Conservation (phyloP, 352 stramenopile species). For the Poterioochromonas sp. region DNA sequence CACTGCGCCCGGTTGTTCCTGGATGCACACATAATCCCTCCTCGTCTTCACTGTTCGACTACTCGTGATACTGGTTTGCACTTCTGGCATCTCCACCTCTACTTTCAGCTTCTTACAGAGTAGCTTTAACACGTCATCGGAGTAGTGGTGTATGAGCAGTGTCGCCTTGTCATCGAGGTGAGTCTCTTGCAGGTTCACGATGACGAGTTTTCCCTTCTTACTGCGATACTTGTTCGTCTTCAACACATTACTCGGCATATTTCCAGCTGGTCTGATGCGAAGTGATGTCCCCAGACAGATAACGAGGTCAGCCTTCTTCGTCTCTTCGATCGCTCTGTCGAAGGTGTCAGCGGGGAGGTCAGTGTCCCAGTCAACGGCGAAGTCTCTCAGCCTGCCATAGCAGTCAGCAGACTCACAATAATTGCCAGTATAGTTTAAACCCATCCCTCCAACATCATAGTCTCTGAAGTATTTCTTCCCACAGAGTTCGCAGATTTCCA, state of each 20-base stretch:
- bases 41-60: neutral
- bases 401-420: neutral
- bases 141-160: neutral
- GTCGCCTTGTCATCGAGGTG: neutral
- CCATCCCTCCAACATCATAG: slow-evolving; percentile 7
- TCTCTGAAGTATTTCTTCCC: neutral
- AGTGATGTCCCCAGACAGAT: slow-evolving; percentile 7
- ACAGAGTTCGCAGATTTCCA: slow-evolving; percentile 18
- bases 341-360: neutral
- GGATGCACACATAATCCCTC: no score
- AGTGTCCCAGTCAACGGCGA: slow-evolving; percentile 14
- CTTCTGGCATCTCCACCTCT: slow-evolving; percentile 48
- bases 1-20: no score
- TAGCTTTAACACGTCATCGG: neutral
- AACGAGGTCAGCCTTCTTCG: neutral
- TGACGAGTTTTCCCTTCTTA: neutral
- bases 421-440: neutral
- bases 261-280: slow-evolving; percentile 5
- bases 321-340: neutral
- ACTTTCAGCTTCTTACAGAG: neutral
- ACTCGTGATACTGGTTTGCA: neutral
- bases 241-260: neutral
- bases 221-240: neutral
- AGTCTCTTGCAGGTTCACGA: slow-evolving; percentile 5
- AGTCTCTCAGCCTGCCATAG: neutral